These are phyloP conservation scores for Lyophyllum atratum DNA, from an alignment of 768 basidiomycete genomes.

Conservation along the genomic window DNA sequence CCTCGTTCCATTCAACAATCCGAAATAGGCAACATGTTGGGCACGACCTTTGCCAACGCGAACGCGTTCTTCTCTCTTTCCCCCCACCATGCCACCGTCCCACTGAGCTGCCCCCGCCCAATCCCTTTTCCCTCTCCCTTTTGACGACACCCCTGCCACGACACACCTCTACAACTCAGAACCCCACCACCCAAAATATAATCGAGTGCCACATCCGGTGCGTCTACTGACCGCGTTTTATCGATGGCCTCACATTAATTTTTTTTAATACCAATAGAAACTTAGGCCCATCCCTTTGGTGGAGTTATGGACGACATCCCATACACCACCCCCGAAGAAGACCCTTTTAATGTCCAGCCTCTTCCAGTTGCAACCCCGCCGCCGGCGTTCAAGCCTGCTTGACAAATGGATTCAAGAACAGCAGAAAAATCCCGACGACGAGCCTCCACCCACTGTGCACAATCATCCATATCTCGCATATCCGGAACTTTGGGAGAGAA, in stretches of 20 bases:
- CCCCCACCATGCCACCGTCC: slow-evolving; percentile 19
- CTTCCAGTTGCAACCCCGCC: slow-evolving; percentile 34
- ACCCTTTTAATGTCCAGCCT: slow-evolving; percentile 47
- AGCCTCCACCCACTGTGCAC: slow-evolving; percentile 24
- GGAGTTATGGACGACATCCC: slow-evolving; percentile 40
- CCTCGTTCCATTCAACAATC: slow-evolving; percentile 37
- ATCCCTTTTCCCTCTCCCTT: slow-evolving; percentile 1
- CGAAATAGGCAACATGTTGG: slow-evolving; percentile 31
- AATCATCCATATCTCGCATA: slow-evolving; percentile 44
- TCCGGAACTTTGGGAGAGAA: slow-evolving; percentile 32
- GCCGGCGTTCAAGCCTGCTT: slow-evolving; percentile 50
- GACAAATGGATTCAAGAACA: slow-evolving; percentile 58
- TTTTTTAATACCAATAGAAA: neutral
- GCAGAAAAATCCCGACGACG: slow-evolving; percentile 27
- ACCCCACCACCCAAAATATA: neutral
- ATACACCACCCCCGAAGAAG: slow-evolving; percentile 53
- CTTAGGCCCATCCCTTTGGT: neutral
- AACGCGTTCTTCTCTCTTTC: slow-evolving; percentile 25
- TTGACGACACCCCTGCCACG: slow-evolving; percentile 10
- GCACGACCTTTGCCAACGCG: slow-evolving; percentile 27
- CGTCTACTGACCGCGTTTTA: neutral
- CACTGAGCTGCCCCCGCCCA: slow-evolving; percentile 9
- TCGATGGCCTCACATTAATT: slow-evolving; percentile 1
- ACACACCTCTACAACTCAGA: neutral
- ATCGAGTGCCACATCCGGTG: neutral